Evolutionary conservation across 768 basidiomycete genomes (phyloP).

Genomic region (Suillus luteus): DNA sequence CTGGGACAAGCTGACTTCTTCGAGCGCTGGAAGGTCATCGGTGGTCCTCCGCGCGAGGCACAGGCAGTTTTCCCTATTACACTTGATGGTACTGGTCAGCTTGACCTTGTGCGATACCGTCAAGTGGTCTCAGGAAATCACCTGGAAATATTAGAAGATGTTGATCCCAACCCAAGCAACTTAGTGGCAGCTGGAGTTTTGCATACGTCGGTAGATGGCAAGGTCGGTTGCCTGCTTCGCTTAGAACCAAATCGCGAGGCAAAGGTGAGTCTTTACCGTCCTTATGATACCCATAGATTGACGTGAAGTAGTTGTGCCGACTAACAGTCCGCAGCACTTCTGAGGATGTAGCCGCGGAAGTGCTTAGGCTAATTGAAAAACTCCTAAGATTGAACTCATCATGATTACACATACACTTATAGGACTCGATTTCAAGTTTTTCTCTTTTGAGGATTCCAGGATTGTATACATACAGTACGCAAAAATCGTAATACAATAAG

Average conservation of each 20-base stretch:
- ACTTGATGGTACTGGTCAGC: conserved; percentile 63
- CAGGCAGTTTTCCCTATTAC: conserved; percentile 84
- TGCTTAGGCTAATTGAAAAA: conserved; percentile 53
- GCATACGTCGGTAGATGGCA: conserved; percentile 88
- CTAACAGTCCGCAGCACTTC: conserved; percentile 95
- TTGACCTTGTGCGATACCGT: conserved; percentile 73
- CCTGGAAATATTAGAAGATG: conserved; percentile 74
- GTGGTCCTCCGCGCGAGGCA: conserved; percentile 90
- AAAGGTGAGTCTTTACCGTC: conserved; percentile 57
- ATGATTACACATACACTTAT: conserved; percentile 7
- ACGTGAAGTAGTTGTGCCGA: conserved; percentile 71
- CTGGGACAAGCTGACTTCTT: conserved; percentile 88
- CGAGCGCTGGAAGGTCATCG: conserved; percentile 97
- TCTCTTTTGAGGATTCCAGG: conserved; percentile 13
- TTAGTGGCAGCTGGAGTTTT: conserved; percentile 94
- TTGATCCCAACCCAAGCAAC: conserved; percentile 95
- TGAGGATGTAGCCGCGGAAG: conserved; percentile 79
- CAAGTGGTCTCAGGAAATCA: conserved; percentile 79
- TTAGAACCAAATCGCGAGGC: conserved; percentile 96
- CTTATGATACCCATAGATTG: conserved; percentile 1
- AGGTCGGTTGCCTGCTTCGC: conserved; percentile 92
- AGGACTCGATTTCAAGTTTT: neutral
- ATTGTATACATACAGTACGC: conserved; percentile 28
- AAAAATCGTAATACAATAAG: conserved; percentile 20
- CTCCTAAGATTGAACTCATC: conserved; percentile 35